Evolutionary conservation across 1,139 yeast genomes (phyloP), one percentile per base, ranked within the genome.

Genomic region (Blastobotrys elegans): DNA sequence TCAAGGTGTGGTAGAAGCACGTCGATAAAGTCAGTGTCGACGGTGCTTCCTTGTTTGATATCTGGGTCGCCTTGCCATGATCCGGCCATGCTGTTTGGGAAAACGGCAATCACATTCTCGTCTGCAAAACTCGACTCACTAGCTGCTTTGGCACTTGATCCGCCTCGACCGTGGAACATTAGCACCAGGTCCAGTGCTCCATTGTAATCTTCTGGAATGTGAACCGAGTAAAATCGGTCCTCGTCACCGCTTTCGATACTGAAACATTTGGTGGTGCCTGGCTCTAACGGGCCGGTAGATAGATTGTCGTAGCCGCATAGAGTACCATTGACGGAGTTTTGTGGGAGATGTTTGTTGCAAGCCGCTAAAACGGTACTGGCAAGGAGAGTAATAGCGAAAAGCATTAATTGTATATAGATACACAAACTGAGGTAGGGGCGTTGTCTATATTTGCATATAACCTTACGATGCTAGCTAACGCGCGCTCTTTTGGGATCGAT

Each of bases 21-120:
- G 17, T 30, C 11, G 17, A 30, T 13, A 30, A 30, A 30, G 33
- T 30, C 33, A 7, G 33, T 30, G n/a, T 30, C 33, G 13, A 14
- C 17, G 11, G 33, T 30, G 13, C 13, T 27, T 5, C 17, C 33
- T 5, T 5, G 8, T 13, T 7, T 7, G 17, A 30, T 30, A 30
- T 30, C 33, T 7, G 33, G 33, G 33, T 30, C 33, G 33, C 33
- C 33, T 13, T 30, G 33, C 33, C 33, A 30, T 5, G 33, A 30
- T n/a, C 33, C 33, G 6, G 6, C 33, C 14, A 30, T 30, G 33
- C 33, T 30, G 33, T 30, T 30, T 30, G 33, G 33, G 33, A 7
- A 30, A 5, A 30, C 33, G 14, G 33, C 33, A 30, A 30, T 30
- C 14, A 30, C 6, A 14, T 30, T 14, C 13, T 30, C 6, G 17